Evolutionary conservation across 1,139 yeast species (phyloP).

Genomic region (Eremothecium coryli): DNA sequence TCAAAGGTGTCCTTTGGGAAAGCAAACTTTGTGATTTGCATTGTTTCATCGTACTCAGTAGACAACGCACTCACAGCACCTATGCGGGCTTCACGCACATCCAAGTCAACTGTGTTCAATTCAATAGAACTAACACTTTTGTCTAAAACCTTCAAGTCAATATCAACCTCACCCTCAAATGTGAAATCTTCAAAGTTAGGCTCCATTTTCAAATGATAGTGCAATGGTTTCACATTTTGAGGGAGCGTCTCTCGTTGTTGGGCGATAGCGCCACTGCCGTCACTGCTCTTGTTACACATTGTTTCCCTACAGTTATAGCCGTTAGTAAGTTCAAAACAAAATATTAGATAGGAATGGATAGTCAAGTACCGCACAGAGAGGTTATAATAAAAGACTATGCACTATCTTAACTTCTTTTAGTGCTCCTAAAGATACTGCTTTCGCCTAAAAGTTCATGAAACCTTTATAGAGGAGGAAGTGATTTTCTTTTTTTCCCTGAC

Average conservation of each 20-base stretch:
- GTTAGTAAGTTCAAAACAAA: too few relatives aligned
- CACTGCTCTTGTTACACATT: neutral
- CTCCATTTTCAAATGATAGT: constrained; percentile 62
- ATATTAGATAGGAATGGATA: too few relatives aligned
- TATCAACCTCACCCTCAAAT: constrained; percentile 56
- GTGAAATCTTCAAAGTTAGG: constrained; percentile 66
- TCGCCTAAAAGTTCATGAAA: too few relatives aligned
- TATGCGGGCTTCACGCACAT: constrained; percentile 44
- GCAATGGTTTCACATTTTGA: constrained; percentile 58
- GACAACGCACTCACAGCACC: constrained; percentile 31
- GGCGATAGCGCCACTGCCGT: constrained; percentile 3
- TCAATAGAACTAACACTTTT: constrained; percentile 18
- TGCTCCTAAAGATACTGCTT: too few relatives aligned
- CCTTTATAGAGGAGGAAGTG: too few relatives aligned
- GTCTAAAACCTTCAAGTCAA: constrained; percentile 56
- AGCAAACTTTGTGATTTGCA: constrained; percentile 56
- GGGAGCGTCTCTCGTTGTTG: constrained; percentile 59
- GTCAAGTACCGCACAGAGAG: too few relatives aligned
- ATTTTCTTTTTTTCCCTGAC: too few relatives aligned
- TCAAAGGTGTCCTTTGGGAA: constrained; percentile 41
- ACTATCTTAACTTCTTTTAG: too few relatives aligned
- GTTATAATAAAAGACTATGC: too few relatives aligned
- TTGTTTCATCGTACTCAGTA: constrained; percentile 40
- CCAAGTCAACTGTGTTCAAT: constrained; percentile 58
- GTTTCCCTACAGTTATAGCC: neutral